These are phyloP conservation scores for Pythium phragmitis DNA, from an alignment of 352 stramenopile genomes.

Conservation along the genomic window DNA sequence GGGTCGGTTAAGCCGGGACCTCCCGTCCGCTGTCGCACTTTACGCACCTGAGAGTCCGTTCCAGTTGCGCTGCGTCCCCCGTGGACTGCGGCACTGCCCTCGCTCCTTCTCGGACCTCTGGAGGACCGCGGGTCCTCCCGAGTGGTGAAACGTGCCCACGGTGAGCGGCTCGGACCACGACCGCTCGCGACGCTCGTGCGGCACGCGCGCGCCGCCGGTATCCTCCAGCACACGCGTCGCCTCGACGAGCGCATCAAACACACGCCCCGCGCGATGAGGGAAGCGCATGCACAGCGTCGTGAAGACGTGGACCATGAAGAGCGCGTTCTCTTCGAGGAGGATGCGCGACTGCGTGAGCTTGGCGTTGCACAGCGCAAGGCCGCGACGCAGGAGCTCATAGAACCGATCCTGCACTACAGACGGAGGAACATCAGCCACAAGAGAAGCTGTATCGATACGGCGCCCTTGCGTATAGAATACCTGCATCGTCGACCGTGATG, in stretches of 20 bases:
- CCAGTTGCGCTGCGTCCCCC: slow-evolving; percentile 52
- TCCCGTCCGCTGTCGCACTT: background rate
- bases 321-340: slow-evolving; percentile 67
- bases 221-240: slow-evolving; percentile 57
- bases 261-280: slow-evolving; percentile 32
- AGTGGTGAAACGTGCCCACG: slow-evolving; percentile 6
- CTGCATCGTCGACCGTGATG: slow-evolving; percentile 42
- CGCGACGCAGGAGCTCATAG: slow-evolving; percentile 54
- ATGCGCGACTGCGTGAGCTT: slow-evolving; percentile 71
- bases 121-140: background rate
- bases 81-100: slow-evolving; percentile 50
- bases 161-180: slow-evolving; percentile 26
- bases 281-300: slow-evolving; percentile 73
- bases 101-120: slow-evolving; percentile 15
- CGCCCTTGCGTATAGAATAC: slow-evolving; percentile 18
- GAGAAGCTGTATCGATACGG: background rate
- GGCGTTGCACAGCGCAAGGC: slow-evolving; percentile 50
- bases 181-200: slow-evolving; percentile 10
- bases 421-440: too few relatives aligned
- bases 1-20: background rate
- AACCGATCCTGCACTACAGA: slow-evolving; percentile 54
- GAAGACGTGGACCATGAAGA: slow-evolving; percentile 74
- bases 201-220: background rate
- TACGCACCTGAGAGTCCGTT: slow-evolving; percentile 48
- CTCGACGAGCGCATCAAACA: slow-evolving; percentile 56